phyloP scores from a whole-genome alignment of 108 stramenopile species.

The Fragilariopsis cylindrus region DNA sequence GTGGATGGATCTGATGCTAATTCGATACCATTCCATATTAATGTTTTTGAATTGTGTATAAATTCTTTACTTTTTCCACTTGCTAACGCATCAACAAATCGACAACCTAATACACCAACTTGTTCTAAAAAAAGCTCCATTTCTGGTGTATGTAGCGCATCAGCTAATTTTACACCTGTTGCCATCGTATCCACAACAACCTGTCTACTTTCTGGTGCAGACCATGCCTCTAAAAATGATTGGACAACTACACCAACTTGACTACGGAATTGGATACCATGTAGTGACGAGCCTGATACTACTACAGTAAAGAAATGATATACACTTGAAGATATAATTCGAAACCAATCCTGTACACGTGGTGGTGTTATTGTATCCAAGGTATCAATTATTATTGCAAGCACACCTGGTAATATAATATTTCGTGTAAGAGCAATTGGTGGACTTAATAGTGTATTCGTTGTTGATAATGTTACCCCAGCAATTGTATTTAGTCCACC shows the following conservation, averaged over 20 bases:
- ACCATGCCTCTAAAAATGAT: constrained; percentile 37
- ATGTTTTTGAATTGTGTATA: constrained; percentile 48
- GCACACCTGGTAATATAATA: constrained; percentile 42
- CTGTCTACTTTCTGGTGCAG: constrained; percentile 56
- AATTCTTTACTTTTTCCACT: constrained; percentile 67
- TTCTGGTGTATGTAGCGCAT: constrained; percentile 78
- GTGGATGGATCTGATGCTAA: constrained; percentile 60
- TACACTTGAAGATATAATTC: constrained; percentile 41
- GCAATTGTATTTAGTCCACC: constrained; percentile 43
- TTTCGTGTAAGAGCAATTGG: constrained; percentile 49
- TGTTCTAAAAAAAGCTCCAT: constrained; percentile 58
- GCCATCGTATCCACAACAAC: constrained; percentile 69
- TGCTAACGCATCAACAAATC: constrained; percentile 55
- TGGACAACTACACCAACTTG: constrained; percentile 23
- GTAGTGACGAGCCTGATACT: constrained; percentile 23
- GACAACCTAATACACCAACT: constrained; percentile 50
- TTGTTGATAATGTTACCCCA: constrained; percentile 49
- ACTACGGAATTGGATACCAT: constrained; percentile 26
- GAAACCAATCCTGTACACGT: constrained; percentile 57
- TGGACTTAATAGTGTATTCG: constrained; percentile 49
- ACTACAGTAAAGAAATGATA: constrained; percentile 47
- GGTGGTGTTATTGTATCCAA: constrained; percentile 37
- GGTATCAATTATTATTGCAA: constrained; percentile 29
- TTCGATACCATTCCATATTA: constrained; percentile 55
- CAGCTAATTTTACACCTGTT: constrained; percentile 52